Evolutionary conservation across 371 early-diverging fungal genomes (phyloP).

Genomic region (Mucor ambiguus): DNA sequence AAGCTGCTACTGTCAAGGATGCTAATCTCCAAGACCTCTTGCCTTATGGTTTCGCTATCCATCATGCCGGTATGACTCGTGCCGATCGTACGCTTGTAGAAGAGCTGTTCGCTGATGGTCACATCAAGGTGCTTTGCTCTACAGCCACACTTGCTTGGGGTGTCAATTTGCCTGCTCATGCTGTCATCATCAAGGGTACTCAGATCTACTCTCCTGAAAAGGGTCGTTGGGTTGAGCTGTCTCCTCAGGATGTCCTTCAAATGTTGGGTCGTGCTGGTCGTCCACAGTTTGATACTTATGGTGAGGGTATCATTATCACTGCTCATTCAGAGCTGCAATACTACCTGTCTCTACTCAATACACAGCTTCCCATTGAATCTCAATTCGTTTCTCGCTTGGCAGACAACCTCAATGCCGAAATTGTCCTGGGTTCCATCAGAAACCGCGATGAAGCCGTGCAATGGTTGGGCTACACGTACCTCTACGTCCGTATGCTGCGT

Average conservation of each 20-base stretch:
- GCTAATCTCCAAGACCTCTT: conserved; percentile 84
- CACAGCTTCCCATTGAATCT: conserved; percentile 97
- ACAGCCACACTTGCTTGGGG: conserved; percentile 99
- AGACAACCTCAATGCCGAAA: conserved; percentile 97
- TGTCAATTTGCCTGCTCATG: conserved; percentile 99
- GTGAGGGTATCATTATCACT: conserved; percentile 98
- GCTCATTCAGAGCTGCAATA: conserved; percentile 90
- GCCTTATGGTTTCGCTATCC: conserved; percentile 96
- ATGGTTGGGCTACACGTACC: conserved; percentile 98
- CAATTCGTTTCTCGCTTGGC: conserved; percentile 88
- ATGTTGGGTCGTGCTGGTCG: conserved; percentile 99
- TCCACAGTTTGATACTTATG: conserved; percentile 97
- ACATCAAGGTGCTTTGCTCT: conserved; percentile 94
- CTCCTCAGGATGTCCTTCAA: conserved; percentile 96
- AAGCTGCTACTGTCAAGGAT: conserved; percentile 83
- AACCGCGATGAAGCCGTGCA: conserved; percentile 92
- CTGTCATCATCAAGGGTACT: conserved; percentile 99
- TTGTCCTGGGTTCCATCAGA: conserved; percentile 92
- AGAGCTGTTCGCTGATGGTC: conserved; percentile 90
- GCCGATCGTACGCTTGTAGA: conserved; percentile 95
- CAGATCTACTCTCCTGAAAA: conserved; percentile 96
- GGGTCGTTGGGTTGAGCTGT: conserved; percentile 92
- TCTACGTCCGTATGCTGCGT: conserved; percentile 96
- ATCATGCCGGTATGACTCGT: conserved; percentile 99
- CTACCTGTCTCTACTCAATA: conserved; percentile 93